Evolutionary conservation across 1,284 basidiomycete genomes (phyloP).

Genomic region (Rhizoctonia solani): DNA sequence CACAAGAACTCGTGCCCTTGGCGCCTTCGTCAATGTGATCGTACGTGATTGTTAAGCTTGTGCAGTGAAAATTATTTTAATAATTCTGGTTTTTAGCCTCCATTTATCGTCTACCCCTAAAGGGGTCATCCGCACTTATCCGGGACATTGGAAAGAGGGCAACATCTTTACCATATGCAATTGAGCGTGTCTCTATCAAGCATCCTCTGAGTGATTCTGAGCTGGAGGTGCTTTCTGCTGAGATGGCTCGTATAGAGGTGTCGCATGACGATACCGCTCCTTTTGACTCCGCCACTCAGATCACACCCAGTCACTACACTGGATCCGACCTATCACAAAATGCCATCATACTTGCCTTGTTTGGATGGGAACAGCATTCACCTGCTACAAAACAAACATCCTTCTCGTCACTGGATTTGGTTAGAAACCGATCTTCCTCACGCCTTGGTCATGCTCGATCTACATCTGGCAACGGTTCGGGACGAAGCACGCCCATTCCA

Average conservation of each 20-base stretch:
- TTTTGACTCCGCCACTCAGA: conserved; percentile 31
- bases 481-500: conserved; percentile 21
- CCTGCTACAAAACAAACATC: conserved; percentile 10
- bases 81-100: conserved; percentile 44
- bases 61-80: background rate
- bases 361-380: conserved; percentile 38
- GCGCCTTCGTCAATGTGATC: conserved; percentile 74
- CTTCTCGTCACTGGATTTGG: conserved; percentile 26
- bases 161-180: conserved; percentile 53
- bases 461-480: conserved; percentile 12
- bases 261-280: conserved; percentile 1
- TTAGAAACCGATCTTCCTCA: conserved; percentile 22
- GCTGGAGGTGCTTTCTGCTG: conserved; percentile 49
- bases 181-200: conserved; percentile 61
- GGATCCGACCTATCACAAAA: conserved; percentile 33
- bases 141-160: conserved; percentile 64
- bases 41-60: conserved; percentile 50
- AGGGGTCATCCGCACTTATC: conserved; percentile 62
- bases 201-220: conserved; percentile 58
- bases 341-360: conserved; percentile 37
- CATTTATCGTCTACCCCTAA: conserved; percentile 73
- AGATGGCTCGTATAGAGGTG: conserved; percentile 26
- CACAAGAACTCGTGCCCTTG: conserved; percentile 82
- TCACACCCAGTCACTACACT: conserved; percentile 25
- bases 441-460: conserved; percentile 26